Evolutionary conservation across 352 stramenopile genomes (phyloP), one percentile per base, ranked within the genome.

Genomic region (Phytophthora citricola): DNA sequence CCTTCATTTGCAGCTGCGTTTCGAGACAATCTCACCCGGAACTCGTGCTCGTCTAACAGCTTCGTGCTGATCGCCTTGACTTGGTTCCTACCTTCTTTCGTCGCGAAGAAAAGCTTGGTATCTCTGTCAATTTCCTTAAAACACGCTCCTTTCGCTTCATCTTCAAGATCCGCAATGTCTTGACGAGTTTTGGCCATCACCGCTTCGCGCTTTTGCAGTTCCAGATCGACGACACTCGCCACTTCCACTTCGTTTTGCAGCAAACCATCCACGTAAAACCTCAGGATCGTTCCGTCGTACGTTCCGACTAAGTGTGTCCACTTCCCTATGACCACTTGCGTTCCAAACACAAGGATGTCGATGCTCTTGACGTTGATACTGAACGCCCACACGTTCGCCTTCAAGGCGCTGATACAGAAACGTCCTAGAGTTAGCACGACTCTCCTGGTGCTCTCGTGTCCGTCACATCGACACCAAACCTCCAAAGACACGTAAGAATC

Each of bases 241-340:
- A 90, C 80, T 49, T 93, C 83, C 2, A 95, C 75, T 60, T 95
- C 87, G 34, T 78, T 87, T 27, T 89, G 75, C 0, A 93, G 54
- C 20, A 80, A 81, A 0, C 84, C 79, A 63, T 98, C 75, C 11
- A 97, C 86, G 58, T 89, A 98, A 11, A 97, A 71, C 11, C 85
- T 72, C 36, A 95, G 39, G 31, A 91, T 85, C 17, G 88, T 96
- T 4, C 93, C 92, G 50, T 98, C 92, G 56, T 91, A 98, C 27
- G 88, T 97, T 2, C 83, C 89, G 3, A 92, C 85, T 11, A 98
- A 56, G 67, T 98, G 82, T 24, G 83, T 91, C 92, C 93, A 98
- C 43, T 90, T 80, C 20, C 85, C 63, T 4, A 88, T 41, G 7
- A 85, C 76, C 4, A 95, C 76, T 31, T 72, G 63, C 4, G 77